Evolutionary conservation across 2,329 filamentous ascomycete genomes (phyloP).

Genomic region (Penicillium polonicum): DNA sequence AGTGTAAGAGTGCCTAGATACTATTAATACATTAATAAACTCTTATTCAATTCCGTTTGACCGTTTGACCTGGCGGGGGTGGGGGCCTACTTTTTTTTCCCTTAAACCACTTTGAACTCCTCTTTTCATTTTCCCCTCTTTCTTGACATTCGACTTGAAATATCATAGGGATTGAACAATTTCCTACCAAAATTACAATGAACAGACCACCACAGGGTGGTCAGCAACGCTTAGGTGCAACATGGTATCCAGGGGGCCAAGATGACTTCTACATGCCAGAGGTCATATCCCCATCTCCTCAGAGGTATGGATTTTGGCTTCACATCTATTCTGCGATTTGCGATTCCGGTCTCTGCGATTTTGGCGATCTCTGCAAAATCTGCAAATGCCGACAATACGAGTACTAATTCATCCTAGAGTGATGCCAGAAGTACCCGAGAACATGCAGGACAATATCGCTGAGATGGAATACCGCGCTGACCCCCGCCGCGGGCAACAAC

Average conservation of each 20-base stretch:
- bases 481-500: constrained; percentile 46
- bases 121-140: constrained; percentile 6
- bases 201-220: constrained; percentile 41
- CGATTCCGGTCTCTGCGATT: neutral
- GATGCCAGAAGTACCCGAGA: constrained; percentile 92
- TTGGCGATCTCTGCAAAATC: neutral
- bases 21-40: neutral
- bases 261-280: constrained; percentile 71
- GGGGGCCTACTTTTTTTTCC: neutral
- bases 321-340: neutral
- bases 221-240: constrained; percentile 55
- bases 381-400: constrained; percentile 21
- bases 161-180: neutral
- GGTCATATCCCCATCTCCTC: constrained; percentile 67
- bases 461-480: constrained; percentile 79
- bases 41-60: neutral
- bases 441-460: constrained; percentile 93
- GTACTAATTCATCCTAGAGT: constrained; percentile 56
- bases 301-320: constrained; percentile 52
- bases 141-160: neutral
- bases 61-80: constrained; percentile 2
- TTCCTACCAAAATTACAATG: constrained; percentile 23
- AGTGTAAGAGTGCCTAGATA: neutral
- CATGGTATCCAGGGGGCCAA: constrained; percentile 65
- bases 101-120: neutral